Evolutionary conservation across 208 protist genomes (phyloP).

Genomic region (Leishmania gerbilli): DNA sequence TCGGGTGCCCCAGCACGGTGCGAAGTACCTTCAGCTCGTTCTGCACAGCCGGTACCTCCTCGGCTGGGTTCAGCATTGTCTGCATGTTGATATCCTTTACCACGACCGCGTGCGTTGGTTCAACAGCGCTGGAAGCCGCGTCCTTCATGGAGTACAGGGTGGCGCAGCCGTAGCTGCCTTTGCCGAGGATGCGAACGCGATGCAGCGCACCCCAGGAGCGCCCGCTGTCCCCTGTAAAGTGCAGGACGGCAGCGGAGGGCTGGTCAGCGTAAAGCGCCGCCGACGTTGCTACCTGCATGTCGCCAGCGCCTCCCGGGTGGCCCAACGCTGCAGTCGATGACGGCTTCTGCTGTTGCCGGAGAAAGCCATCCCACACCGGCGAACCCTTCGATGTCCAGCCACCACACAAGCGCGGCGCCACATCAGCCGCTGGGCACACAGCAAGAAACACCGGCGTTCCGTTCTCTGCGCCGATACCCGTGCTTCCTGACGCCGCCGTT

Average conservation of each 20-base stretch:
- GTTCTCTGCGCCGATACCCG: not conserved
- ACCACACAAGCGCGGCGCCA: not conserved
- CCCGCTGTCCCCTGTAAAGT: slow-evolving; percentile 38
- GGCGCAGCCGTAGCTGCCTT: slow-evolving; percentile 83
- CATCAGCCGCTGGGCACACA: not conserved
- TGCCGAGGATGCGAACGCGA: slow-evolving; percentile 71
- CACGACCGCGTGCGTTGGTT: slow-evolving; percentile 33
- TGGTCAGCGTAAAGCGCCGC: slow-evolving; percentile 24
- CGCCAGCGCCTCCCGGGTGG: not conserved
- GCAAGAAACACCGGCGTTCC: slow-evolving; percentile 14
- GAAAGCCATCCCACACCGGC: not conserved
- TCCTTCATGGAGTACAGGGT: slow-evolving; percentile 54
- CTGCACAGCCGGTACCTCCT: slow-evolving; percentile 61
- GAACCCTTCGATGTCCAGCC: not conserved
- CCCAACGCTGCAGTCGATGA: not conserved
- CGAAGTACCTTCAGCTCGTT: slow-evolving; percentile 64
- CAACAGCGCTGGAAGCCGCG: not conserved
- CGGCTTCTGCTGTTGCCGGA: not conserved
- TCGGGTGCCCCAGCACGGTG: slow-evolving; percentile 51
- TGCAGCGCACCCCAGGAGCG: slow-evolving; percentile 33
- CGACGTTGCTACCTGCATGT: not conserved
- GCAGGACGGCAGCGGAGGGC: slow-evolving; percentile 27
- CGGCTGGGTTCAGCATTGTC: slow-evolving; percentile 54
- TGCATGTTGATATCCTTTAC: slow-evolving; percentile 87
- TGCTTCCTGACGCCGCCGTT: not conserved